Conservation (phyloP, 441 rosid genomes). For the Syzygium syzygioides region DNA sequence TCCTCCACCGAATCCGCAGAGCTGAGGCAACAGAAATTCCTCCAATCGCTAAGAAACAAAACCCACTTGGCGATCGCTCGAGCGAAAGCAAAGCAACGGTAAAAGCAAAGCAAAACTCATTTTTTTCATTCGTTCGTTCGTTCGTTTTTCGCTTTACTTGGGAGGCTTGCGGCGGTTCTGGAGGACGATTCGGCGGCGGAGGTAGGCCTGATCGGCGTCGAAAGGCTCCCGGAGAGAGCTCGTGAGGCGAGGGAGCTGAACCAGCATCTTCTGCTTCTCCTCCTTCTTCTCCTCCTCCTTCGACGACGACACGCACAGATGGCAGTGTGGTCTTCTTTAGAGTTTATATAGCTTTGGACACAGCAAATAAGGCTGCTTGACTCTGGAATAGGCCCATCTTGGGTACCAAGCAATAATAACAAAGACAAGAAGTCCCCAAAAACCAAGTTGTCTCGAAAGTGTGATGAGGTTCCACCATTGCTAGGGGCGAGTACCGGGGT, state of each 20-base stretch:
- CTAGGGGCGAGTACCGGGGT: too few species aligned
- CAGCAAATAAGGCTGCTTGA: background rate
- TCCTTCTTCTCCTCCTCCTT: background rate
- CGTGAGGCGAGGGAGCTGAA: slow-evolving; percentile 82
- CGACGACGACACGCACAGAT: background rate
- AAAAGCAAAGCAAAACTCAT: background rate
- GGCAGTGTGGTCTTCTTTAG: background rate
- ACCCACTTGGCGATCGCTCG: slow-evolving; percentile 2
- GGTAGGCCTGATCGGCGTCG: slow-evolving; percentile 84
- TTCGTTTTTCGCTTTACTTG: slow-evolving; percentile 25
- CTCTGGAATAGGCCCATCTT: background rate
- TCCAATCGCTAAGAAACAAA: background rate
- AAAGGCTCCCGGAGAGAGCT: slow-evolving; percentile 80
- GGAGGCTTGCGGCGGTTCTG: slow-evolving; percentile 45
- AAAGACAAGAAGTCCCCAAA: background rate
- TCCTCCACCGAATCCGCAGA: slow-evolving; percentile 43
- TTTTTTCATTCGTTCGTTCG: background rate
- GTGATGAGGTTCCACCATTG: background rate
- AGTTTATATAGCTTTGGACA: background rate
- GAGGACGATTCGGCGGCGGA: slow-evolving; percentile 68
- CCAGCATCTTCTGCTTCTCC: slow-evolving; percentile 26
- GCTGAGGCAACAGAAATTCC: slow-evolving; percentile 22
- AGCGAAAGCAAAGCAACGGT: background rate
- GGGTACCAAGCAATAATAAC: background rate
- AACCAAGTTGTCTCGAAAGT: background rate